phyloP scores from a whole-genome alignment of 176 grass and related monocot genomes.

The Carex cristatella region DNA sequence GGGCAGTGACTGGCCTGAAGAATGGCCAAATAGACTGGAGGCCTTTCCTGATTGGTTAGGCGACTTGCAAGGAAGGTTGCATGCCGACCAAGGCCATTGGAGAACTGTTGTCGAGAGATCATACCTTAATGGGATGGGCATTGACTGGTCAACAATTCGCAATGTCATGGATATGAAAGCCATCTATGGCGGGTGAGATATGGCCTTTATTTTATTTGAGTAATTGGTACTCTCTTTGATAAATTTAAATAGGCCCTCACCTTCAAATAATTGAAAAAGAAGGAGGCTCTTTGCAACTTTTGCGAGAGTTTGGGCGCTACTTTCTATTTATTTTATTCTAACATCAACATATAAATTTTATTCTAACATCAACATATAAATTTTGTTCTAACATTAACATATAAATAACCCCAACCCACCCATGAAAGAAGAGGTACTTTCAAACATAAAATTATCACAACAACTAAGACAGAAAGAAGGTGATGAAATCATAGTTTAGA shows the following conservation, averaged over 20 bases:
- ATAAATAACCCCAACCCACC: not conserved
- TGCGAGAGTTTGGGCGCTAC: not conserved
- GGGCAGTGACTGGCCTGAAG: constrained; percentile 87
- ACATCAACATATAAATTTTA: not conserved
- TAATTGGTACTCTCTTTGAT: constrained; percentile 1
- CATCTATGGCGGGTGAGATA: constrained; percentile 73
- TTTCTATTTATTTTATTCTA: not conserved
- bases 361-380: not conserved
- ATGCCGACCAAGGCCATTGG: constrained; percentile 67
- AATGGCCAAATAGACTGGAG: constrained; percentile 90
- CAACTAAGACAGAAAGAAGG: not conserved
- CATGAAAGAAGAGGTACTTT: not conserved
- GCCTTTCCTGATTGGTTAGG: constrained; percentile 78
- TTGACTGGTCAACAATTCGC: constrained; percentile 83
- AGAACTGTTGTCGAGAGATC: constrained; percentile 81
- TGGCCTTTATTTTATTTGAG: constrained; percentile 1
- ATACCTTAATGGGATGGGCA: constrained; percentile 77
- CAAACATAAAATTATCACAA: not conserved
- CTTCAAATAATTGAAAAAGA: not conserved
- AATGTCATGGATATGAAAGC: constrained; percentile 94
- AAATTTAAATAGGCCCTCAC: not conserved
- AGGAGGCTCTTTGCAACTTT: not conserved
- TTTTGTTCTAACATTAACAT: too few species aligned
- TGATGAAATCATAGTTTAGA: not conserved
- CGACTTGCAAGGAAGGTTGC: constrained; percentile 50